Evolutionary conservation across 768 basidiomycete genomes (phyloP).

Genomic region (Phanerochaete sordida): DNA sequence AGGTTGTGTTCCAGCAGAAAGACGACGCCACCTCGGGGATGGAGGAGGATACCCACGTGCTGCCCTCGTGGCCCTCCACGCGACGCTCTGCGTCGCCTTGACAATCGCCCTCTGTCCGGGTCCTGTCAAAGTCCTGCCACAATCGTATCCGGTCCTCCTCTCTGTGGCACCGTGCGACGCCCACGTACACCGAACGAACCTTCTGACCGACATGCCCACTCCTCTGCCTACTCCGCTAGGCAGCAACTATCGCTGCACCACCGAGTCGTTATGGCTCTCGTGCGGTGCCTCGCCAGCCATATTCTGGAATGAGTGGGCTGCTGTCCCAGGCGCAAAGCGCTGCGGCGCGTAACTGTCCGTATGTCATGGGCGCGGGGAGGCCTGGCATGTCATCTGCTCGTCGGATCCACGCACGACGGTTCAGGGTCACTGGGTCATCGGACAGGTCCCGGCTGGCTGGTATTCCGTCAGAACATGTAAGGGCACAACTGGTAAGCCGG

Average conservation of each 20-base stretch:
- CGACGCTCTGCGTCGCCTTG: background rate
- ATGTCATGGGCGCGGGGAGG: background rate
- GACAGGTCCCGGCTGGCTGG: background rate
- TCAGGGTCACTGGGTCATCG: background rate
- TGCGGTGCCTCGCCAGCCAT: background rate
- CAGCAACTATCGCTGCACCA: background rate
- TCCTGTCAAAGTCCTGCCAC: too few relatives aligned
- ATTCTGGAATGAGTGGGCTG: too few relatives aligned
- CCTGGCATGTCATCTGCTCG: background rate
- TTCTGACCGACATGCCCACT: background rate
- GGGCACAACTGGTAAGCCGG: constrained; percentile 2
- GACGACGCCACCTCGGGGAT: too few relatives aligned
- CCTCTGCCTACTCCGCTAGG: background rate
- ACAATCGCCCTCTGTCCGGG: background rate
- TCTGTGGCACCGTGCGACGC: background rate
- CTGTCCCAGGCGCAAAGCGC: too few relatives aligned
- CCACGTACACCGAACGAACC: background rate
- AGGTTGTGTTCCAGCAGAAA: background rate
- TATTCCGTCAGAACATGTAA: background rate
- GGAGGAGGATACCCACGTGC: background rate
- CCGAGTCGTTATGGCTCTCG: background rate
- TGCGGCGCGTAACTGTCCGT: background rate
- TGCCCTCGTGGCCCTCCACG: background rate
- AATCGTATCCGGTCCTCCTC: too few relatives aligned
- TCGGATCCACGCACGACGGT: background rate